These are phyloP conservation scores for Brassica rapa DNA, from an alignment of 345 rosid genomes.

Conservation along the genomic window DNA sequence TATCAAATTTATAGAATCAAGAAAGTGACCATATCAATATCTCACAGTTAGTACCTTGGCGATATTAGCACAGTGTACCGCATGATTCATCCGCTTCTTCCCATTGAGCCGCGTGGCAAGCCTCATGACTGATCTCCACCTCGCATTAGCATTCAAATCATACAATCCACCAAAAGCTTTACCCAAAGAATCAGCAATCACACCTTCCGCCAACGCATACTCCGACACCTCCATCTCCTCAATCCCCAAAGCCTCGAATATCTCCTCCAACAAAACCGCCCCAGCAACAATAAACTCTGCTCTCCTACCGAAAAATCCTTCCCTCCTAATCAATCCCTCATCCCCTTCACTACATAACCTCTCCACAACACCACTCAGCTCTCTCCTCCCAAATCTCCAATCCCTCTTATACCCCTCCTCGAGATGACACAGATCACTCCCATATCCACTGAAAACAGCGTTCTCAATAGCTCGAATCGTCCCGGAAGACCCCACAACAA, in stretches of 20 bases:
- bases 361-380: slow-evolving; percentile 49
- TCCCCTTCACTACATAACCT: slow-evolving; percentile 53
- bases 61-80: slow-evolving; percentile 54
- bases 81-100: slow-evolving; percentile 53
- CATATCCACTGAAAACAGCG: slow-evolving; percentile 56
- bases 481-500: slow-evolving; percentile 69
- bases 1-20: slow-evolving; percentile 24
- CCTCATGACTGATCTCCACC: slow-evolving; percentile 60
- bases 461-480: slow-evolving; percentile 64
- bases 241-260: slow-evolving; percentile 59
- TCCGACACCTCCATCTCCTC: slow-evolving; percentile 71
- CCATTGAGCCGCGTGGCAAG: slow-evolving; percentile 54
- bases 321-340: slow-evolving; percentile 46
- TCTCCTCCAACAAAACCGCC: slow-evolving; percentile 64
- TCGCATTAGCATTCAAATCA: slow-evolving; percentile 56
- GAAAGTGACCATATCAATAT: not conserved
- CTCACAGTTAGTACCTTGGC: slow-evolving; percentile 49
- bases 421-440: slow-evolving; percentile 23
- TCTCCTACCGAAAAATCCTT: slow-evolving; percentile 60
- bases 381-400: slow-evolving; percentile 60
- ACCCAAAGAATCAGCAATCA: slow-evolving; percentile 58
- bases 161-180: slow-evolving; percentile 44
- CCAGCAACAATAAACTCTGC: slow-evolving; percentile 75
- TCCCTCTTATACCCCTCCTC: slow-evolving; percentile 50
- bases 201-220: slow-evolving; percentile 68